Conservation (phyloP, 352 stramenopile species). For the Phytopythium helicoides region DNA sequence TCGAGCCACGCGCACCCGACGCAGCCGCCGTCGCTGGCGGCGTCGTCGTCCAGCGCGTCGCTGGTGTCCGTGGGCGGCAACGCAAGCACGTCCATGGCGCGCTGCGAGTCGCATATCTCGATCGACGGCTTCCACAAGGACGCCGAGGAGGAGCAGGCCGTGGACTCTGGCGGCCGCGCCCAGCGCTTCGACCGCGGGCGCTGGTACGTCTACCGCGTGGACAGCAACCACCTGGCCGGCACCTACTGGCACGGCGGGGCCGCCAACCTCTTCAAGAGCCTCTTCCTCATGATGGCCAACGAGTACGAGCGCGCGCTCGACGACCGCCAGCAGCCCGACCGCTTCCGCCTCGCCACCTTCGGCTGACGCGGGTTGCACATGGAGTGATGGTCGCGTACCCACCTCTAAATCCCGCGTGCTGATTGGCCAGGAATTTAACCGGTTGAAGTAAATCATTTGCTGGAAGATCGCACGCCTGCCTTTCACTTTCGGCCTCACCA, state of each 20-base stretch:
- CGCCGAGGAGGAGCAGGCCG: slow-evolving; percentile 22
- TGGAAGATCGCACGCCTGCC: slow-evolving; percentile 5
- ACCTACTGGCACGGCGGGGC: slow-evolving; percentile 71
- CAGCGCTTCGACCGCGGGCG: slow-evolving; percentile 51
- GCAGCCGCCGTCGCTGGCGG: slow-evolving; percentile 28
- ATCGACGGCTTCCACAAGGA: slow-evolving; percentile 63
- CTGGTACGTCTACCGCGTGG: slow-evolving; percentile 81
- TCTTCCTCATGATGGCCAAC: slow-evolving; percentile 63
- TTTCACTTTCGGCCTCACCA: slow-evolving; percentile 1
- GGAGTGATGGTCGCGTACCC: not conserved
- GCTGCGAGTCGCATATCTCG: slow-evolving; percentile 69
- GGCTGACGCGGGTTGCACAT: slow-evolving; percentile 1
- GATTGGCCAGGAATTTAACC: not conserved
- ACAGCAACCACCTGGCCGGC: slow-evolving; percentile 70
- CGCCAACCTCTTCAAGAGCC: slow-evolving; percentile 56
- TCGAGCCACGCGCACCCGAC: slow-evolving; percentile 15
- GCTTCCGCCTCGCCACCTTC: slow-evolving; percentile 5
- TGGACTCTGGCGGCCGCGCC: slow-evolving; percentile 1
- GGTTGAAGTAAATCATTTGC: slow-evolving; percentile 61
- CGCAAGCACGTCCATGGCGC: slow-evolving; percentile 27
- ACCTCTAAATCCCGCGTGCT: not conserved
- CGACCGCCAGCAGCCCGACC: slow-evolving; percentile 12
- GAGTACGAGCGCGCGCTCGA: slow-evolving; percentile 43
- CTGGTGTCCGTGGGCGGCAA: slow-evolving; percentile 14
- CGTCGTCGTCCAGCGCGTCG: slow-evolving; percentile 35